Base-by-base conservation (phyloP, 139 green algal species). In the Chlamydomonas applanata region DNA sequence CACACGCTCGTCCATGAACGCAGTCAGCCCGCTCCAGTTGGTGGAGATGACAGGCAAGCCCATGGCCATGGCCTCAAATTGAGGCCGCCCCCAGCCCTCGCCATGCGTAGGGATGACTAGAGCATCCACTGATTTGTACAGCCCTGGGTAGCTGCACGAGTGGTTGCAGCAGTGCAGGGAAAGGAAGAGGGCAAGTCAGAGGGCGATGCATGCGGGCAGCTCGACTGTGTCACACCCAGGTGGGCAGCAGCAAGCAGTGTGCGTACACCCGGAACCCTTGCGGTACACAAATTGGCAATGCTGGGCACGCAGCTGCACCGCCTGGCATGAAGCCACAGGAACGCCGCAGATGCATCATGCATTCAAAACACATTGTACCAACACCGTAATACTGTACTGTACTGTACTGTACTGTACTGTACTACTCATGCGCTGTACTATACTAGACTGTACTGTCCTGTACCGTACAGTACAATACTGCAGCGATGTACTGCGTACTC, bases 41-140 rank as follows among this genome's bases (percentile, higher is more conserved):
- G 87, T 90, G 29, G 82, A 72, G 57, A 91, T 88, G 40, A 91
- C 77, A 13, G 87, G 85, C 60, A 88, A 44, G 1, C 70, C 77
- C 65, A 84, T 83, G n/a, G 79, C 77, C 87, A 91, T 91, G 69
- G 76, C 76, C 67, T 94, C 86, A 33, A 89, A 71, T 34, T 89
- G 77, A 0, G 91, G 91, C 25, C 89, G 75, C 0, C 86, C 89
- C 89, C 89, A 92, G 40, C 88, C 86, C 65, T 91, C 86, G 2
- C 86, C 85, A 52, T 86, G 82, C 0, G 85, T 89, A 0, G 91
- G 86, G 34, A 96, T 66, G 25, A 94, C 91, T 57, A 95, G 59
- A 3, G 57, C 34, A 46, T 73, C 45, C 46, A 60, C 35, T 29
- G 45, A 30, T 16, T 36, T 52, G 67, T 73, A 73, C n/a, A 73